A percentile compares a stretch with the other conserved stretches of the same genome.
These are phyloP conservation scores for Penicillium sp. DNA, from an alignment of 2,329 filamentous ascomycete species.

Conservation along the genomic window DNA sequence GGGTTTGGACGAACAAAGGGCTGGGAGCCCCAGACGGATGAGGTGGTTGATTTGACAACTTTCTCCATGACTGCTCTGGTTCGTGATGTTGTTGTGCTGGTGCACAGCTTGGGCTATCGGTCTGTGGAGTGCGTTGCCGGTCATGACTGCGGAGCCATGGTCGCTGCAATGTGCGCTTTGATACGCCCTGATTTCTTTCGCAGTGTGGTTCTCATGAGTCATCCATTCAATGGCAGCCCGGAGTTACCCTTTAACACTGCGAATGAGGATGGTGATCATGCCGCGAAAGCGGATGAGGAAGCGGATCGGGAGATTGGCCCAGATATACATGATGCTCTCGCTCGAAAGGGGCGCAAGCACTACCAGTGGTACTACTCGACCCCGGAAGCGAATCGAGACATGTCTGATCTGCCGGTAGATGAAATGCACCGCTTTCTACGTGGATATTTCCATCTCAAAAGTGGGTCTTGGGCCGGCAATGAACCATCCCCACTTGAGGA, in stretches of 20 bases:
- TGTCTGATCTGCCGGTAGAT: conserved; percentile 33
- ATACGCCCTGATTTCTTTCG: conserved; percentile 60
- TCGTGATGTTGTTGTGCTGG: conserved; percentile 56
- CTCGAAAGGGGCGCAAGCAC: conserved; percentile 55
- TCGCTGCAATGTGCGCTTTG: conserved; percentile 54
- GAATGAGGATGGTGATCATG: conserved; percentile 13
- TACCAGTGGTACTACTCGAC: conserved; percentile 58
- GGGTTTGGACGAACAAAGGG: conserved; percentile 62
- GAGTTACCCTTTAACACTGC: conserved; percentile 45
- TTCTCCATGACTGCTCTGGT: conserved; percentile 56
- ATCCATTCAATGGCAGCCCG: conserved; percentile 55
- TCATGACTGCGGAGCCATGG: conserved; percentile 62
- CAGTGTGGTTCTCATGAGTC: conserved; percentile 57
- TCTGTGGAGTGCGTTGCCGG: conserved; percentile 56
- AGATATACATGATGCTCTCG: conserved; percentile 54
- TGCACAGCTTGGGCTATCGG: conserved; percentile 55
- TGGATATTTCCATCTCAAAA: conserved; percentile 65
- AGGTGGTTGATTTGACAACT: conserved; percentile 50
- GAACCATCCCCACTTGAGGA: conserved; percentile 47
- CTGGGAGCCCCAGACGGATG: conserved; percentile 49
- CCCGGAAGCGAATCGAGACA: conserved; percentile 30
- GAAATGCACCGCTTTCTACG: conserved; percentile 56
- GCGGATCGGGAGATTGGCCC: conserved; percentile 17
- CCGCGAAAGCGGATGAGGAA: conserved; percentile 8
- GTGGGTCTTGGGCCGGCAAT: conserved; percentile 54